phyloP scores from a whole-genome alignment of 1,284 basidiomycete species.

The Ceratorhiza oryzae-sativae region DNA sequence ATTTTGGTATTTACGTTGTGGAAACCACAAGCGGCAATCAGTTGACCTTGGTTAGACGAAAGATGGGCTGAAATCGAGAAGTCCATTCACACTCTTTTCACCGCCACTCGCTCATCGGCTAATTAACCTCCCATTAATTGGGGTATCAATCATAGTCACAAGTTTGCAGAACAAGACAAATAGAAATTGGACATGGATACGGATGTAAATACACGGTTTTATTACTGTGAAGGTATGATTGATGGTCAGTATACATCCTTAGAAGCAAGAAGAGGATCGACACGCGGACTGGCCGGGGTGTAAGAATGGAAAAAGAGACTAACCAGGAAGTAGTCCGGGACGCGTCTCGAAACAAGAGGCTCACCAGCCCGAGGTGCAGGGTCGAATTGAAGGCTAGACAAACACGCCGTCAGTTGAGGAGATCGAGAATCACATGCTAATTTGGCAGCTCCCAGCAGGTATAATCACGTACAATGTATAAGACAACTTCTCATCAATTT shows the following conservation, averaged over 20 bases:
- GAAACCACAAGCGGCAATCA: background rate
- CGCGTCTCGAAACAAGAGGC: constrained; percentile 95
- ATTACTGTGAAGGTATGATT: constrained; percentile 31
- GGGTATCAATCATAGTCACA: constrained; percentile 18
- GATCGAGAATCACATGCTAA: background rate
- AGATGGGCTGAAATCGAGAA: background rate
- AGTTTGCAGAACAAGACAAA: constrained; percentile 11
- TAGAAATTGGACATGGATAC: constrained; percentile 38
- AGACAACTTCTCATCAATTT: constrained; percentile 98
- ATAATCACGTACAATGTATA: constrained; percentile 79
- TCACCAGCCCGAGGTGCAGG: constrained; percentile 98
- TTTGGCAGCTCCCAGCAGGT: background rate
- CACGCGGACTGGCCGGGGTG: background rate
- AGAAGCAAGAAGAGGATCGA: background rate
- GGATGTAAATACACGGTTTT: constrained; percentile 36
- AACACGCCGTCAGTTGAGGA: constrained; percentile 47
- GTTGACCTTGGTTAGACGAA: background rate
- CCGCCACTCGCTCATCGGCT: background rate
- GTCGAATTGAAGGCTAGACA: constrained; percentile 94
- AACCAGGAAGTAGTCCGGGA: constrained; percentile 97
- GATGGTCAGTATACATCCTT: constrained; percentile 10
- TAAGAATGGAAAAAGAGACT: constrained; percentile 42
- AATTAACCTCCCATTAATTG: background rate
- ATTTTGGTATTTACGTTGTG: background rate
- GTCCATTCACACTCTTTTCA: background rate